A percentile compares a stretch with the other conserved stretches of the same genome.
These are phyloP conservation scores for Ceratocystis colombiana DNA, from an alignment of 2,329 filamentous ascomycete genomes.

Conservation along the genomic window DNA sequence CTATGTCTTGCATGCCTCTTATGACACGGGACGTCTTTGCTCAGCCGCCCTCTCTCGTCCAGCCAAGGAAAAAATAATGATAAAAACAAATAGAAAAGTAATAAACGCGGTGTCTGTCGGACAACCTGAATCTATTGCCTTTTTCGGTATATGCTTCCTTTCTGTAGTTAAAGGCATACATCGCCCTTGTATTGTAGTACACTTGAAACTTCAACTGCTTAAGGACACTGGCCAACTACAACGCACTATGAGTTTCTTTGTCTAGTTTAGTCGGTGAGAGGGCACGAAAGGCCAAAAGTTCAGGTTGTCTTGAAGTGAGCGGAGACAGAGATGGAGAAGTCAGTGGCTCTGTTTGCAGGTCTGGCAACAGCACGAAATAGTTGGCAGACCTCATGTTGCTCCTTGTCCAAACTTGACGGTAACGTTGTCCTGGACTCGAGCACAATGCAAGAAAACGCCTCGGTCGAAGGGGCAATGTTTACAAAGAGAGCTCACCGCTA, in stretches of 20 bases:
- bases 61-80: background rate
- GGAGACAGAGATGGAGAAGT: too few species aligned
- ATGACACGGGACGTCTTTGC: background rate
- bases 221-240: background rate
- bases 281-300: background rate
- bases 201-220: constrained; percentile 2
- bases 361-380: background rate
- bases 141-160: constrained; percentile 4
- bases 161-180: background rate
- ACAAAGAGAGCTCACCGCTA: background rate
- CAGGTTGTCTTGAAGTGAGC: too few species aligned
- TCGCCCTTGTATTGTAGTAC: background rate
- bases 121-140: constrained; percentile 1
- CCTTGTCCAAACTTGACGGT: background rate
- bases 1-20: background rate
- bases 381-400: background rate
- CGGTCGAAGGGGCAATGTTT: background rate
- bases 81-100: background rate
- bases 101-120: background rate
- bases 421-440: background rate
- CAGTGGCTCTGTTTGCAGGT: too few species aligned
- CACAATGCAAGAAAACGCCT: background rate
- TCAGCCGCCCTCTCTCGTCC: background rate
- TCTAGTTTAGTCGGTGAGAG: background rate
- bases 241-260: too few species aligned